Base-by-base conservation (phyloP, 139 green algal genomes). In the Edaphochlamys debaryana region DNA sequence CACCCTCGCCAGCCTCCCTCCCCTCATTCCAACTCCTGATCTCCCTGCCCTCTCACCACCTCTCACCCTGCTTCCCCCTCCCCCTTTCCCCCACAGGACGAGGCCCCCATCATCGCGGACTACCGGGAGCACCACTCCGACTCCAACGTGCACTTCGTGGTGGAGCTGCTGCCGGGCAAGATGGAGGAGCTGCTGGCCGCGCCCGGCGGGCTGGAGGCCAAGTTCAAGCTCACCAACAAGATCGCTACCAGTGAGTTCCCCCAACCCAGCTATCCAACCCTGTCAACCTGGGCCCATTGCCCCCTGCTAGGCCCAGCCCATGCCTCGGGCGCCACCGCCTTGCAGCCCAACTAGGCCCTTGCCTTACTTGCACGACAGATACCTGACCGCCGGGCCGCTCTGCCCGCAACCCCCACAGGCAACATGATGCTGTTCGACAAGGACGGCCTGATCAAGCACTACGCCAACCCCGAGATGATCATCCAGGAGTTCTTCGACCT, bases 351-450 rank as follows among this genome's bases (percentile, higher is more conserved):
- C n/a, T n/a, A n/a, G n/a, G n/a, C n/a, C n/a, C n/a, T n/a, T n/a
- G n/a, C n/a, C n/a, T n/a, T n/a, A n/a, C n/a, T n/a, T n/a, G n/a
- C n/a, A n/a, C n/a, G n/a, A n/a, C n/a, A n/a, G n/a, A n/a, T n/a
- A n/a, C n/a, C n/a, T n/a, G n/a, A n/a, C n/a, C n/a, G n/a, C n/a
- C n/a, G n/a, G n/a, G n/a, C 45, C 45, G 45, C 45, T 13, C 45
- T 54, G 11, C 11, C 45, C 13, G 45, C 13, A 9, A 9, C 41
- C 15, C 13, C 45, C 85, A 17, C 79, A 98, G 94, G 91, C 87
- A 99, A 99, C 94, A 99, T 99, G 97, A 94, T 98, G 92, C 92
- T 99, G 62, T 99, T 99, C 88, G 92, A 98, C 84, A 63, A 82
- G 60, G 87, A 98, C 23, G 96, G 96, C 58, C 25, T 89, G 4